Evolutionary conservation across 257 asterid genomes (phyloP), one percentile per base, ranked within the genome.

Genomic region (Perilla frutescens): DNA sequence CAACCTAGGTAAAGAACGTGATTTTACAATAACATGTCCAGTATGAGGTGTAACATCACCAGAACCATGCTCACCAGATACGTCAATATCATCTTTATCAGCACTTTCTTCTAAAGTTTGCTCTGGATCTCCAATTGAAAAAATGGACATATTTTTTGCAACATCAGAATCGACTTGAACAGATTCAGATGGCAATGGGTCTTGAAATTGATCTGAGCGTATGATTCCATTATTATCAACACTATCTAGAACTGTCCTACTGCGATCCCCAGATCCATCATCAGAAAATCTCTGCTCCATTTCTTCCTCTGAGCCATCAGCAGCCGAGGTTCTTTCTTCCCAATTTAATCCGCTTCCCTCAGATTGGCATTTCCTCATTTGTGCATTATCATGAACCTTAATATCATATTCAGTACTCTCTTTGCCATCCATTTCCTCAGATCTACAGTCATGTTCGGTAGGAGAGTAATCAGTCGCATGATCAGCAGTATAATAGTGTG

Each of bases 1-100:
- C 71, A 88, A 77, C 80, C 84, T 78, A 39, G 99, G 96, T 74
- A 91, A 60, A 82, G 99, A 94, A 55, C 73, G 81, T 59, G 99
- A 88, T 77, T 82, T 94, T 49, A 80, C 84, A 49, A 94, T 77
- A 62, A 44, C 68, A 57, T 78, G 77, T 55, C 82, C 79, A 41
- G 72, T 70, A 36, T 11, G 78, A 68, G 93, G 87, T 53, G 84
- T 71, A 26, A 56, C 64, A 43, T 62, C 84, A 77, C 73, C 85
- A 71, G 90, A 84, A 76, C 80, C 87, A 60, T 41, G 83, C 53
- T 65, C 85, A 58, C 87, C 87, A 72, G 87, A 85, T 55, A 76
- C 75, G 61, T 51, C 79, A 43, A 72, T 70, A 66, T 72, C 93
- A 63, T 79, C 82, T 60, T 80, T 77, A 43, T 70, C 92, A 45